These are phyloP conservation scores for Chloris gayana DNA, from an alignment of 176 grass and related monocot species.

Conservation along the genomic window DNA sequence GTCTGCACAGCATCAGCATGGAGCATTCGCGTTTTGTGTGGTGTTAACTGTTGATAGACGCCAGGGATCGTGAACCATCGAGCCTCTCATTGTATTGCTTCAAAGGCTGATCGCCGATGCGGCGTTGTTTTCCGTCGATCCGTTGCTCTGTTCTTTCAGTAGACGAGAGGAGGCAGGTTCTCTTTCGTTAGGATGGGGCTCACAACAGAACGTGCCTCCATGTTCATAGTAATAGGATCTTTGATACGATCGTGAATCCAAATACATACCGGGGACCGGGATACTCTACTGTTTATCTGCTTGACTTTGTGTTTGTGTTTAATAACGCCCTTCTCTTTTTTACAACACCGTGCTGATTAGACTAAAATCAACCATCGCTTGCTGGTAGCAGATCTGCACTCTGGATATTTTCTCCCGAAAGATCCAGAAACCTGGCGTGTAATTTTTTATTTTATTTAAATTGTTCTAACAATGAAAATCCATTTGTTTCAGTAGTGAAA, in stretches of 20 bases:
- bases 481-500: no score
- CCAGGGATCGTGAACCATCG: neutral
- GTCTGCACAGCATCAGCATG: no score
- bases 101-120: neutral
- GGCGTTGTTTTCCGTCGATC: neutral
- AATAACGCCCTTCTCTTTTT: neutral
- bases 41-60: neutral
- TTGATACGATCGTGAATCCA: neutral
- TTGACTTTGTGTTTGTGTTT: neutral
- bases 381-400: neutral
- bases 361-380: neutral
- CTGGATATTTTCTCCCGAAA: no score
- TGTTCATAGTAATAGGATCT: constrained; percentile 1
- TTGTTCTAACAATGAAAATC: no score
- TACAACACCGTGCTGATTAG: neutral
- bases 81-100: neutral
- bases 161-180: no score
- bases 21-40: neutral
- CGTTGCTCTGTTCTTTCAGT: neutral
- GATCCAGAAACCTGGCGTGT: no score
- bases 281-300: neutral
- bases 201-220: constrained; percentile 7
- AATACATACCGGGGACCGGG: neutral
- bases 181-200: neutral
- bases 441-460: no score